A percentile compares a stretch with the other conserved stretches of the same genome.
These are phyloP conservation scores for Dalbergia oliveri DNA, from an alignment of 306 rosid species.

Conservation along the genomic window DNA sequence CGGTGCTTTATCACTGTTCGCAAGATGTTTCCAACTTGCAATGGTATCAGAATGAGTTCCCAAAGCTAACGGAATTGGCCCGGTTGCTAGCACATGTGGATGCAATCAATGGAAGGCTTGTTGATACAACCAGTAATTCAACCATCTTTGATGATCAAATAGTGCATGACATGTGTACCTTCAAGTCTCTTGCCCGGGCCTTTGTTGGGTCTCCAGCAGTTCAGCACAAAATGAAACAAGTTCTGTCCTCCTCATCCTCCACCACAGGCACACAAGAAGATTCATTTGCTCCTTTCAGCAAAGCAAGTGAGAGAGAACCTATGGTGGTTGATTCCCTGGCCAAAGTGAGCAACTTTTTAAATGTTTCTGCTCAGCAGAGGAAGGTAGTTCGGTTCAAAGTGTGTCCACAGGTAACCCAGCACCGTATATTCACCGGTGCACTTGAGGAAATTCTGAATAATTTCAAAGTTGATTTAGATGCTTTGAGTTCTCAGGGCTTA, in stretches of 20 bases:
- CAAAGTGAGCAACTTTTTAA: slow-evolving; percentile 67
- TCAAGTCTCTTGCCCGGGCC: slow-evolving; percentile 72
- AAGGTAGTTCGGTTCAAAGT: slow-evolving; percentile 69
- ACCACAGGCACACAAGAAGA: slow-evolving; percentile 33
- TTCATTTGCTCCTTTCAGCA: slow-evolving; percentile 59
- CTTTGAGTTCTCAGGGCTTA: slow-evolving; percentile 45
- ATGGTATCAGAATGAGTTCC: slow-evolving; percentile 56
- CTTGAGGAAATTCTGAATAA: slow-evolving; percentile 66
- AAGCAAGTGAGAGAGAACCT: slow-evolving; percentile 71
- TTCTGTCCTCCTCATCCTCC: slow-evolving; percentile 31
- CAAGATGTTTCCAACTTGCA: slow-evolving; percentile 53
- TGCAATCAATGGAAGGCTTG: slow-evolving; percentile 68
- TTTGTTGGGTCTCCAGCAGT: slow-evolving; percentile 69
- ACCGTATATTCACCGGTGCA: slow-evolving; percentile 72
- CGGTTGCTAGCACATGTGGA: slow-evolving; percentile 65
- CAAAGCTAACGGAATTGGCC: slow-evolving; percentile 49
- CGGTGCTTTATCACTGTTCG: slow-evolving; percentile 59
- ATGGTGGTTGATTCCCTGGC: slow-evolving; percentile 70
- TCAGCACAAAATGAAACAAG: slow-evolving; percentile 56
- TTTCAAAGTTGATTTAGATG: slow-evolving; percentile 70
- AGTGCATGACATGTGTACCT: slow-evolving; percentile 60
- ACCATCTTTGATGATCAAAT: slow-evolving; percentile 55
- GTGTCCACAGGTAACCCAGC: slow-evolving; percentile 76
- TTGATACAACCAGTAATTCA: slow-evolving; percentile 61
- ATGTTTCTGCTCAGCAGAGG: slow-evolving; percentile 82